Conservation (phyloP, 257 asterid species). For the Solanum corneliomulleri region DNA sequence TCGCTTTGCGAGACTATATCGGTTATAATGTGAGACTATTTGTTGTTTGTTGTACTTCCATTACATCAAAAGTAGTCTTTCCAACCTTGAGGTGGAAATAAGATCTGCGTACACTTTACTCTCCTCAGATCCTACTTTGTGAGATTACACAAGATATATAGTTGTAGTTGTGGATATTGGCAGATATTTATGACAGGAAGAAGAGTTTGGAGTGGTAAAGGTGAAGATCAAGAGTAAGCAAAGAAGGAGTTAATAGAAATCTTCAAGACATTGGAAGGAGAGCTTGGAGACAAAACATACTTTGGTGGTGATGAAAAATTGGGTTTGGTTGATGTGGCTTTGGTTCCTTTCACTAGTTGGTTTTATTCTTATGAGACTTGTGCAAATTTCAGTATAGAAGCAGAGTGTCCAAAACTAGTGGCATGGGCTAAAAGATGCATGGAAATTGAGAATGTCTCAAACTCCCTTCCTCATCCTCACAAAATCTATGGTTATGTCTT, state of each 20-base stretch:
- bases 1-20: not conserved
- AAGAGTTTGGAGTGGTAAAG: not conserved
- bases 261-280: not conserved
- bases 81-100: not conserved
- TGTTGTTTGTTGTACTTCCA: not conserved
- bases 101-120: not conserved
- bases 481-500: not conserved
- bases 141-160: not conserved
- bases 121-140: rapidly evolving
- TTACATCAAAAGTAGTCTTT: not conserved
- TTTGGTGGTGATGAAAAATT: not conserved
- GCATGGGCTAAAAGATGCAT: not conserved
- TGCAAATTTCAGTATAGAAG: constrained; percentile 3
- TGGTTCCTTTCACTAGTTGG: constrained; percentile 1
- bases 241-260: not conserved
- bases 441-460: not conserved
- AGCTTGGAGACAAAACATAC: constrained; percentile 1
- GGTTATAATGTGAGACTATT: rapidly evolving
- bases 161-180: not conserved
- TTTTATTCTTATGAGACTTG: not conserved
- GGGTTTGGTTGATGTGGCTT: constrained; percentile 1
- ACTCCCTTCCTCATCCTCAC: constrained; percentile 5
- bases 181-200: not conserved
- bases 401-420: not conserved
- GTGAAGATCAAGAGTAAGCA: not conserved